Evolutionary conservation across 106 monocot genomes (phyloP).

Genomic region (Gastrodia elata): DNA sequence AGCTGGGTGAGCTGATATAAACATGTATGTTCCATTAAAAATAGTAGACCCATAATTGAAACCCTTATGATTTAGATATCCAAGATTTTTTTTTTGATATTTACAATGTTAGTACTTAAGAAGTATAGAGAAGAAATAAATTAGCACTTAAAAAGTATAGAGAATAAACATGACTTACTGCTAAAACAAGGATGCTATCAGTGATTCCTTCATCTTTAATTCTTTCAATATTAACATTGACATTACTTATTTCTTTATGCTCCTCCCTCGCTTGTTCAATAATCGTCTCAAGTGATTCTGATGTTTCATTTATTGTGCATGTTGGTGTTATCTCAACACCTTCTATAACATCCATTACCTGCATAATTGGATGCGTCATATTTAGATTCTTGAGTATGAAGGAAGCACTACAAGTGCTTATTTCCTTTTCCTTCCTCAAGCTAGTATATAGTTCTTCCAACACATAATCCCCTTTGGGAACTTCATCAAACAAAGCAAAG

Average conservation of each 20-base stretch:
- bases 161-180: constrained; percentile 21
- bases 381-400: constrained; percentile 52
- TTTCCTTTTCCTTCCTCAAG: constrained; percentile 23
- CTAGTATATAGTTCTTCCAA: constrained; percentile 54
- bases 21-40: background rate
- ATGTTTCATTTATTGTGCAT: constrained; percentile 9
- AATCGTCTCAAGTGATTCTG: constrained; percentile 51
- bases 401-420: constrained; percentile 52
- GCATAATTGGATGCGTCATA: constrained; percentile 17
- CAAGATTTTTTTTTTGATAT: too few relatives aligned
- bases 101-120: too few relatives aligned
- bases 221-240: constrained; percentile 45
- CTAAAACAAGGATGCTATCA: constrained; percentile 55
- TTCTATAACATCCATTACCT: constrained; percentile 19
- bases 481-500: constrained; percentile 71
- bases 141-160: background rate
- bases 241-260: constrained; percentile 38
- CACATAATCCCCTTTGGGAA: constrained; percentile 90
- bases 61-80: background rate
- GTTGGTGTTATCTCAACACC: constrained; percentile 22
- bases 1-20: background rate
- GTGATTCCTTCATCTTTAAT: constrained; percentile 72
- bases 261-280: constrained; percentile 68
- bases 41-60: background rate
- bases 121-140: too few relatives aligned